phyloP scores from a whole-genome alignment of 2,329 filamentous ascomycete species.

The Clarireedia paspali region DNA sequence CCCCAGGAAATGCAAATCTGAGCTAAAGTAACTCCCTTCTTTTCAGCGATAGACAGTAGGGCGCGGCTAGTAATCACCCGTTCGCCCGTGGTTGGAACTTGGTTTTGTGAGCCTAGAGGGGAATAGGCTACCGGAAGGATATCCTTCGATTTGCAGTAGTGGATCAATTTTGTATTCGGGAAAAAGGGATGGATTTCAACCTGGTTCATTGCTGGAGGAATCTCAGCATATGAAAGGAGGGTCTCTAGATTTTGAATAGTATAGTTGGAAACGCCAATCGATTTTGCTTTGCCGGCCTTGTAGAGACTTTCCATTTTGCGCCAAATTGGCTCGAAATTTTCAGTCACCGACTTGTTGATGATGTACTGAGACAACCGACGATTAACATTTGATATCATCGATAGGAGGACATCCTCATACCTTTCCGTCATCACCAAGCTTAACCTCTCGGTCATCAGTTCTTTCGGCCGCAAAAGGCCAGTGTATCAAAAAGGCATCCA shows the following conservation, averaged over 20 bases:
- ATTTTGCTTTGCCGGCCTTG: slow-evolving; percentile 46
- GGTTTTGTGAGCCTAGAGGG: slow-evolving; percentile 54
- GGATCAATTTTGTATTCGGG: slow-evolving; percentile 60
- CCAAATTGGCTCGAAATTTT: slow-evolving; percentile 60
- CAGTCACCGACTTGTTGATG: slow-evolving; percentile 54
- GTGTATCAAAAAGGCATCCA: slow-evolving; percentile 76
- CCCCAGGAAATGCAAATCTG: slow-evolving; percentile 65
- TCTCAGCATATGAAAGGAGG: slow-evolving; percentile 39
- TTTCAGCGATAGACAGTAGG: slow-evolving; percentile 52
- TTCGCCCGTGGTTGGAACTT: slow-evolving; percentile 56
- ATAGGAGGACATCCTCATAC: slow-evolving; percentile 23
- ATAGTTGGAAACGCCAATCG: slow-evolving; percentile 55
- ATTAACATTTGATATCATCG: background rate
- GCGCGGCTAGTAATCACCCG: slow-evolving; percentile 50
- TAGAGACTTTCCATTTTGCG: slow-evolving; percentile 63
- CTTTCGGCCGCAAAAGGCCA: slow-evolving; percentile 77
- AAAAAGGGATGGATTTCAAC: slow-evolving; percentile 68
- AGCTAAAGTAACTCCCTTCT: slow-evolving; percentile 50
- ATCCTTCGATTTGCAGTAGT: slow-evolving; percentile 58
- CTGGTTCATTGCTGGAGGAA: slow-evolving; percentile 44
- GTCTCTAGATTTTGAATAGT: slow-evolving; percentile 44
- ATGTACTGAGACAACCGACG: slow-evolving; percentile 37
- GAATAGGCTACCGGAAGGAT: slow-evolving; percentile 70
- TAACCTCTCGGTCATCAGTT: slow-evolving; percentile 55
- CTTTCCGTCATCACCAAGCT: slow-evolving; percentile 43